A percentile compares a stretch with the other conserved stretches of the same genome.
These are phyloP conservation scores for Metschnikowia henanensis DNA, from an alignment of 805 yeast species.

Conservation along the genomic window DNA sequence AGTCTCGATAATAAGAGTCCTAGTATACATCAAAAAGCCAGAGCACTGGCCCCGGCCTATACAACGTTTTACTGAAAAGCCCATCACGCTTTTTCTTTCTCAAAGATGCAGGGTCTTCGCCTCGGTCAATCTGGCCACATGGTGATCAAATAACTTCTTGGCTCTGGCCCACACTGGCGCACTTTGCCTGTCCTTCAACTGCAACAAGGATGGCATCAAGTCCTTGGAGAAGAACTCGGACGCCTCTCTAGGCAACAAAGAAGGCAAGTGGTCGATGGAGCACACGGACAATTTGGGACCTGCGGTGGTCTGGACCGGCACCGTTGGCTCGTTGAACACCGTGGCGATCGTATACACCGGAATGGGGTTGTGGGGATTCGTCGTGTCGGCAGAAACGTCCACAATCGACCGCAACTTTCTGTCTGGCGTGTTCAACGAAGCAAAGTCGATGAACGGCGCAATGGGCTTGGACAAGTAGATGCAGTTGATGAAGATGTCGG, in stretches of 20 bases:
- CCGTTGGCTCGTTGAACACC: conserved; percentile 89
- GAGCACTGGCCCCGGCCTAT: no score
- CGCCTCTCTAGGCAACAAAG: conserved; percentile 94
- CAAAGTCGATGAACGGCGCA: conserved; percentile 81
- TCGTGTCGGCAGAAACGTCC: conserved; percentile 98
- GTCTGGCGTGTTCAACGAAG: conserved; percentile 58
- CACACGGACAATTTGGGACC: conserved; percentile 91
- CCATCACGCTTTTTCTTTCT: no score
- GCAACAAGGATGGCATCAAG: conserved; percentile 83
- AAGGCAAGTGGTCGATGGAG: conserved; percentile 95
- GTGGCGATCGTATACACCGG: conserved; percentile 93
- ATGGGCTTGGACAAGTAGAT: conserved; percentile 92
- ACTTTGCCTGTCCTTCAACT: conserved; percentile 75
- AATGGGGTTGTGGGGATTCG: conserved; percentile 97
- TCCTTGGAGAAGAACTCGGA: conserved; percentile 89
- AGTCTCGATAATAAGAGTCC: no score
- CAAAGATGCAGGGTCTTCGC: not conserved
- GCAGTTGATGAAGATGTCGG: conserved; percentile 94
- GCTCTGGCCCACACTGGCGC: conserved; percentile 95
- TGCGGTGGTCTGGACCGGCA: conserved; percentile 67
- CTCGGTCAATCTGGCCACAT: conserved; percentile 64
- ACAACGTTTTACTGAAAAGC: no score
- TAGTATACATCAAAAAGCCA: no score
- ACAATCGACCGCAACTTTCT: conserved; percentile 91
- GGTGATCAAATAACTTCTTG: conserved; percentile 76